These are phyloP conservation scores for Xylaria intraflava DNA, from an alignment of 495 filamentous ascomycete genomes.

Conservation along the genomic window DNA sequence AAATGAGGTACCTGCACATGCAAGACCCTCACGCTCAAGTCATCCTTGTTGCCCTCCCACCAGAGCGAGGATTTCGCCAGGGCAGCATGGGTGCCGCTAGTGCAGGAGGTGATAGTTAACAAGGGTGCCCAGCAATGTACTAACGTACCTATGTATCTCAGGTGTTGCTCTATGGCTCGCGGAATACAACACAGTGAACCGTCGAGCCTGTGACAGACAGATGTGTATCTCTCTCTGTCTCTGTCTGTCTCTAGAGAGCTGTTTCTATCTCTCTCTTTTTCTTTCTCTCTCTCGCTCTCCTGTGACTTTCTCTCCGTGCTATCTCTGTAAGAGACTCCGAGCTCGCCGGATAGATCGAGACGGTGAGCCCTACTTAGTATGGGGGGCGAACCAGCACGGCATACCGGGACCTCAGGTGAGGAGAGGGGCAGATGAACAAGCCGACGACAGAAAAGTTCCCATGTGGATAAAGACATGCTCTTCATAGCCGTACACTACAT, in stretches of 20 bases:
- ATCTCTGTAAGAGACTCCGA: not conserved
- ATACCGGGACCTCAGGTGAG: too few relatives aligned
- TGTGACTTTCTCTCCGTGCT: not conserved
- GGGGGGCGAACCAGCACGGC: constrained; percentile 5
- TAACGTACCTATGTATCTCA: not conserved
- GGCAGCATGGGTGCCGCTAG: constrained; percentile 8
- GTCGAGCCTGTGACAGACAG: not conserved
- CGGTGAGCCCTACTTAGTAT: not conserved
- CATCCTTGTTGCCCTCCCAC: constrained; percentile 1
- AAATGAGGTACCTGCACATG: constrained; percentile 7
- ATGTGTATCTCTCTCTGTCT: too few relatives aligned
- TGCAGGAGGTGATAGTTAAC: constrained; percentile 11
- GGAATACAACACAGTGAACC: constrained; percentile 1
- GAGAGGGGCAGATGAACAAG: constrained; percentile 4
- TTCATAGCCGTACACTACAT: too few relatives aligned
- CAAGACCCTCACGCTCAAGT: constrained; percentile 7
- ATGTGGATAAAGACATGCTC: constrained; percentile 3
- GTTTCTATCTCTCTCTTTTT: too few relatives aligned
- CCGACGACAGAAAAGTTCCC: not conserved
- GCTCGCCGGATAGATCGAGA: constrained; percentile 9
- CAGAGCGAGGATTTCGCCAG: constrained; percentile 7
- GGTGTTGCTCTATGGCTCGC: constrained; percentile 1
- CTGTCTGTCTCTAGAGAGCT: too few relatives aligned
- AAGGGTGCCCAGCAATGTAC: constrained; percentile 5
- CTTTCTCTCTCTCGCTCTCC: not conserved